Conservation (phyloP, 768 basidiomycete species). For the Agaricus sinodeliciosus region DNA sequence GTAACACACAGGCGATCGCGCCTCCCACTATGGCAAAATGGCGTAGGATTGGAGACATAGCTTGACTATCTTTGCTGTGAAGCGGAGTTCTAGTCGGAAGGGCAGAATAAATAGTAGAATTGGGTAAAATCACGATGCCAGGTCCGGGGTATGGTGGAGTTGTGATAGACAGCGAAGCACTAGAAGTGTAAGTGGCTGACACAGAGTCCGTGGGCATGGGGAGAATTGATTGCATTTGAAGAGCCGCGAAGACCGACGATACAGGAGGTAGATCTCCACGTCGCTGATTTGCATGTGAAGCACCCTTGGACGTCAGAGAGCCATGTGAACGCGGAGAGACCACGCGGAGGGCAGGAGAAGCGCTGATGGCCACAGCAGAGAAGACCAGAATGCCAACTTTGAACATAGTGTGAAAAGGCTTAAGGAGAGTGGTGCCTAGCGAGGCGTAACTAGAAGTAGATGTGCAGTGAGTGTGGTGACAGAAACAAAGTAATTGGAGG, state of each 20-base stretch:
- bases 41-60: background rate
- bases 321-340: background rate
- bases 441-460: background rate
- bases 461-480: background rate
- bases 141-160: conserved; percentile 7
- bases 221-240: background rate
- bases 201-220: background rate
- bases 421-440: conserved; percentile 5
- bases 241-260: background rate
- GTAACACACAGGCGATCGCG: background rate
- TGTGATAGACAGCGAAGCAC: background rate
- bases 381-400: background rate
- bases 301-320: background rate
- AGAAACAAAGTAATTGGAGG: background rate
- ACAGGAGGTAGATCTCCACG: conserved; percentile 1
- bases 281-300: background rate
- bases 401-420: background rate
- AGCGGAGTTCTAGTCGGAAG: background rate
- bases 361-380: conserved; percentile 5
- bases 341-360: conserved; percentile 5
- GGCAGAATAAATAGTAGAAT: background rate
- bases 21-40: conserved; percentile 5
- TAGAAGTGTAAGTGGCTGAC: background rate
- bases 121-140: conserved; percentile 1
- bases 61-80: background rate